These are phyloP conservation scores for Saccharomycopsis capsularis DNA, from an alignment of 805 yeast species.

Conservation along the genomic window DNA sequence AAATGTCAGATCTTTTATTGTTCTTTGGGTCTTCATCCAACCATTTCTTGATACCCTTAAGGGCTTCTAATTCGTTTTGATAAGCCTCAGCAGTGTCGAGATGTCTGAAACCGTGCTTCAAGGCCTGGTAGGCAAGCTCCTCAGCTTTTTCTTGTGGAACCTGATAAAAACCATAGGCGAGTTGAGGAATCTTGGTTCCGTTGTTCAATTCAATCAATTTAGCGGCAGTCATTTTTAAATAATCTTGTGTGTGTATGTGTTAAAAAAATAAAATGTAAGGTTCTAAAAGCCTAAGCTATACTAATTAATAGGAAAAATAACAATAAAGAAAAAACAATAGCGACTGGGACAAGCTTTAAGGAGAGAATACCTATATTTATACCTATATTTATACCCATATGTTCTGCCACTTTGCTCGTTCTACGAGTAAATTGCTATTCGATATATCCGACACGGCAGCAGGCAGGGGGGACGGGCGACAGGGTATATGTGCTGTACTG, in stretches of 20 bases:
- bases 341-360: too few species aligned
- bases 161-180: slow-evolving; percentile 51
- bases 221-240: not conserved
- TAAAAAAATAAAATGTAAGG: too few species aligned
- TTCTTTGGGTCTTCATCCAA: slow-evolving; percentile 38
- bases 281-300: not conserved
- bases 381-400: too few species aligned
- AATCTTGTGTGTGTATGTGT: too few species aligned
- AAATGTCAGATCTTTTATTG: slow-evolving; percentile 32
- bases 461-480: too few species aligned
- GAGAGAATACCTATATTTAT: too few species aligned
- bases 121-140: slow-evolving; percentile 46
- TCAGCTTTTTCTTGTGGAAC: slow-evolving; percentile 34
- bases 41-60: slow-evolving; percentile 52
- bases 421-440: too few species aligned
- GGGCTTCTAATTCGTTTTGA: slow-evolving; percentile 56
- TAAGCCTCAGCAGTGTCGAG: slow-evolving; percentile 67
- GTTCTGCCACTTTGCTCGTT: too few species aligned
- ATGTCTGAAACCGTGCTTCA: slow-evolving; percentile 63
- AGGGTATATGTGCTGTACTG: too few species aligned
- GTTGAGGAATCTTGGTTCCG: slow-evolving; percentile 46
- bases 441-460: too few species aligned
- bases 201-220: slow-evolving; percentile 34
- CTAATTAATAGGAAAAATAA: not conserved
- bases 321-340: too few species aligned